These are phyloP conservation scores for Helotiales sp. DNA, from an alignment of 2,329 filamentous ascomycete genomes.

Conservation along the genomic window DNA sequence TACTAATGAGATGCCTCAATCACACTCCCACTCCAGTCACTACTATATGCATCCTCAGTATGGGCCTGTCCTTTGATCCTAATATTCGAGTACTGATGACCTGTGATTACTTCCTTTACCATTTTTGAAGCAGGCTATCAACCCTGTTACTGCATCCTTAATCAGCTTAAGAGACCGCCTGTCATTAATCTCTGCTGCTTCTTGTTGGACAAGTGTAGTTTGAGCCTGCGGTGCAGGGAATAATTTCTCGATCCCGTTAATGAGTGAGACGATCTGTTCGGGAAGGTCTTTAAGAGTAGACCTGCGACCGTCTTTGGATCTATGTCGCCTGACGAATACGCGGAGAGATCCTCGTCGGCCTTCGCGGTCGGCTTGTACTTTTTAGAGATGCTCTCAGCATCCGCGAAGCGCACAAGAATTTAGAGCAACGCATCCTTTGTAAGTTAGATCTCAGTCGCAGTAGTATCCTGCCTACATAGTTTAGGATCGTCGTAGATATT, in stretches of 20 bases:
- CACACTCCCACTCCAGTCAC: not conserved
- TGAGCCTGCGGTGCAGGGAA: not conserved
- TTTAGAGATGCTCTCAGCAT: too few species aligned
- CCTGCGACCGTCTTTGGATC: too few species aligned
- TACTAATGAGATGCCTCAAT: not conserved
- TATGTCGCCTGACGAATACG: too few species aligned
- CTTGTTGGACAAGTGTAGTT: not conserved
- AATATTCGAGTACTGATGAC: not conserved
- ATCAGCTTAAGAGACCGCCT: too few species aligned
- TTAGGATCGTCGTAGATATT: conserved; percentile 40
- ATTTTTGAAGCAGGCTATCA: not conserved
- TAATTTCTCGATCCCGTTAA: not conserved
- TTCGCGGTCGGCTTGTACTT: too few species aligned
- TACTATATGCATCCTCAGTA: not conserved
- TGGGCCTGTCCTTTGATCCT: not conserved
- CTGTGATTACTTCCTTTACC: not conserved
- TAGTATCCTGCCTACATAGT: too few species aligned
- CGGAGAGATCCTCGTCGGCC: too few species aligned
- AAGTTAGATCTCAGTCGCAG: too few species aligned
- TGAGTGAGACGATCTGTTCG: not conserved
- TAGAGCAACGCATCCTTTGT: too few species aligned
- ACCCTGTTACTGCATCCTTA: not conserved
- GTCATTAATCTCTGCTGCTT: not conserved
- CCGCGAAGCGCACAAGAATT: too few species aligned
- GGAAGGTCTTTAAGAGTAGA: not conserved